Percentiles rank a stretch among this genome's conserved stretches.
Evolutionary conservation across 2,329 filamentous ascomycete genomes (phyloP).

Genomic region (Penicillium nordicum): DNA sequence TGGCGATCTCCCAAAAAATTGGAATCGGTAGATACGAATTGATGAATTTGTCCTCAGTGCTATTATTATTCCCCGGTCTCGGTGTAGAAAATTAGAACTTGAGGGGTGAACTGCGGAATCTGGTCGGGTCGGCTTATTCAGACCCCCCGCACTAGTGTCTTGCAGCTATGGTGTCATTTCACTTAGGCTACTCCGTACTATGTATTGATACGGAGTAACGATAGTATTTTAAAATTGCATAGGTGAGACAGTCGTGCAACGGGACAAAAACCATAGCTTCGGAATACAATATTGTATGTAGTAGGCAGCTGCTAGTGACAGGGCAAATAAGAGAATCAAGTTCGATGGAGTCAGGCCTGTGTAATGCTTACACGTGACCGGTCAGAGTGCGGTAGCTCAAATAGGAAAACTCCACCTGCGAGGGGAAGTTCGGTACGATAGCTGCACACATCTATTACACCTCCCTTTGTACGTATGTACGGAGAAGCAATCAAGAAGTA

Average conservation of each 20-base stretch:
- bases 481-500: neutral
- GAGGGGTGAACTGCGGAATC: slow-evolving; percentile 12
- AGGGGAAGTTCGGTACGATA: neutral
- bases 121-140: slow-evolving; percentile 25
- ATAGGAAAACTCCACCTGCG: neutral
- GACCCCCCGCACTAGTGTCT: slow-evolving; percentile 17
- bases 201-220: too few relatives aligned
- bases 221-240: neutral
- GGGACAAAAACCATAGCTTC: neutral
- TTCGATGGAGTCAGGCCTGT: too few relatives aligned
- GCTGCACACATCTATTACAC: neutral
- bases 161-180: neutral
- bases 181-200: neutral
- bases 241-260: neutral
- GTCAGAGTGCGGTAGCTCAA: neutral
- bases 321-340: too few relatives aligned
- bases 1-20: slow-evolving; percentile 24
- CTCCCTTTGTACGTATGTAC: neutral
- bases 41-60: slow-evolving; percentile 19
- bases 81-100: neutral
- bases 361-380: too few relatives aligned
- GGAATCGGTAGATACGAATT: slow-evolving; percentile 30
- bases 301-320: too few relatives aligned
- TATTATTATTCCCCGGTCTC: slow-evolving; percentile 1
- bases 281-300: too few relatives aligned